phyloP scores from a whole-genome alignment of 805 yeast genomes.

The Lipomyces chichibuensis region DNA sequence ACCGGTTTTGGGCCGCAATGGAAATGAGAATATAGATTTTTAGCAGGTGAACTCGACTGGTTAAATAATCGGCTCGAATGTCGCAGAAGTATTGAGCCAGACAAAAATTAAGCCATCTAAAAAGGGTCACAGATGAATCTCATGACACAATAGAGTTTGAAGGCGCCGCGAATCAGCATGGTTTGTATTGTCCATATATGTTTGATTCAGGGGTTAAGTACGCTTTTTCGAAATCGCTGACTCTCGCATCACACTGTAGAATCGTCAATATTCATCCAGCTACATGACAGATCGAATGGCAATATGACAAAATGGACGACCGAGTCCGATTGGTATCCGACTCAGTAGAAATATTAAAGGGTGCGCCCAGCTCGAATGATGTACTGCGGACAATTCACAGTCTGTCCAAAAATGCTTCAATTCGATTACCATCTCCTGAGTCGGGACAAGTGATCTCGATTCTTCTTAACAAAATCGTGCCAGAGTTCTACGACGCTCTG shows the following conservation, averaged over 20 bases:
- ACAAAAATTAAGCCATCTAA: too few relatives aligned
- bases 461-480: conserved; percentile 11
- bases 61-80: too few relatives aligned
- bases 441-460: conserved; percentile 11
- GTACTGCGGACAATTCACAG: not conserved
- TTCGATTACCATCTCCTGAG: conserved; percentile 2
- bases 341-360: not conserved
- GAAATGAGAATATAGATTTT: too few relatives aligned
- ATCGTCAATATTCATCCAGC: too few relatives aligned
- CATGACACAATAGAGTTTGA: not conserved
- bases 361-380: not conserved
- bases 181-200: not conserved
- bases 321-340: not conserved
- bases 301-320: not conserved
- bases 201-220: not conserved
- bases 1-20: too few relatives aligned
- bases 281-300: not conserved
- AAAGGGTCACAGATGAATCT: too few relatives aligned
- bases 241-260: too few relatives aligned
- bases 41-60: too few relatives aligned
- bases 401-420: not conserved
- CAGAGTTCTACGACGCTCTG: conserved; percentile 9
- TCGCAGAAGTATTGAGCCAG: too few relatives aligned
- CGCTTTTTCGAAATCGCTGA: too few relatives aligned
- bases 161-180: not conserved